Evolutionary conservation across 148 eudicot genomes (phyloP), one percentile per base, ranked within the genome.

Genomic region (Agrostemma githago): DNA sequence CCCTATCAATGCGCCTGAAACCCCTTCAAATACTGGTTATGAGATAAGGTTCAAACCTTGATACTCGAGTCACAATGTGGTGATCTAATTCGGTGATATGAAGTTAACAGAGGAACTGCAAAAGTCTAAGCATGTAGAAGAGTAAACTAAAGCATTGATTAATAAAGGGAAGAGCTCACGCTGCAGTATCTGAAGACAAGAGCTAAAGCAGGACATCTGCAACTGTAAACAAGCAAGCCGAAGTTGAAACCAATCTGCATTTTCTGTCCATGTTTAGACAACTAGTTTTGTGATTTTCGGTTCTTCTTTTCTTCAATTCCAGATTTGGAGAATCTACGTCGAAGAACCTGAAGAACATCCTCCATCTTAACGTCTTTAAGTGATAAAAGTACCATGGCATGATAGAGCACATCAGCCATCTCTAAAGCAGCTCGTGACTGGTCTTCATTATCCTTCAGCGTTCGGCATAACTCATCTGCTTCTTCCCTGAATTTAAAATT

Each of bases 401-500:
- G 98, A 82, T 94, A 91, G 57, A 94, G 89, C 68, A 94, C 83
- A 84, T 94, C 98, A n/a, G 97, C 98, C 98, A 91, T 91, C 83
- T 91, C 97, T 9, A 97, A 91, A 79, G 93, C 88, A 63, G 92
- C 89, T 69, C 97, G 86, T 16, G 88, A 77, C 64, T 76, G 77
- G 6, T 85, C 92, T 84, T 94, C 98, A 20, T 81, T 86, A 15
- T 88, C 90, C 84, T 94, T 97, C 41, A 91, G 75, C 19, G 98
- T 94, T 74, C 87, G 84, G 82, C 98, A 93, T 73, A 93, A 78
- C 83, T 94, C 98, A 82, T 91, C 93, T 11, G 98, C 98, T 82
- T 94, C 98, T 73, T 94, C 98, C 83, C 98, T 94, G 72, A 51
- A 21, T 26, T 62, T 62, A 34, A 62, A 8, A 8, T 62, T 8